Evolutionary conservation across 208 protist genomes (phyloP).

Genomic region (Trypanosomatidae sp.): DNA sequence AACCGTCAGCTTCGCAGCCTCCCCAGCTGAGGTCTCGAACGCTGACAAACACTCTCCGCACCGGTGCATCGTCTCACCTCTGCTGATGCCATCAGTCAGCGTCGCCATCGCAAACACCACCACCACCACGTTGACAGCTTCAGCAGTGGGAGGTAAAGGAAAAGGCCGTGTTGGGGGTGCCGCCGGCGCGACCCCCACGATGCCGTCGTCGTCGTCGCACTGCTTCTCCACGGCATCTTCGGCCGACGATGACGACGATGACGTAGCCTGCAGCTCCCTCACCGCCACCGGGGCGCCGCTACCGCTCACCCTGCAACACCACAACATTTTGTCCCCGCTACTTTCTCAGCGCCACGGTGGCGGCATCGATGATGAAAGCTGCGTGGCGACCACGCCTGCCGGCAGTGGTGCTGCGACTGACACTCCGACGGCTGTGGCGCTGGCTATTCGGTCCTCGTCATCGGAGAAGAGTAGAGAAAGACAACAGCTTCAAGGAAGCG

Average conservation of each 20-base stretch:
- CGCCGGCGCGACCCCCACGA: background rate
- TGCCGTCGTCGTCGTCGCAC: slow-evolving; percentile 1
- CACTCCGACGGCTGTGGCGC: background rate
- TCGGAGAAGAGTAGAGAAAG: background rate
- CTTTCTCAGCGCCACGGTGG: background rate
- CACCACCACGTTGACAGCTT: background rate
- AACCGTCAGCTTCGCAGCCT: background rate
- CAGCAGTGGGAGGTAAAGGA: background rate
- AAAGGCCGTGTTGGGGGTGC: background rate
- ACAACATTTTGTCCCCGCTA: slow-evolving; percentile 1
- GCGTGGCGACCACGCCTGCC: background rate
- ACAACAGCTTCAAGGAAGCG: background rate
- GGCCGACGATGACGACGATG: slow-evolving; percentile 4
- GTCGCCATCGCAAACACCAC: background rate
- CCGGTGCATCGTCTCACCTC: background rate
- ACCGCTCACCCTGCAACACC: slow-evolving; percentile 7
- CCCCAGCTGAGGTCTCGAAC: background rate
- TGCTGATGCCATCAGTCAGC: background rate
- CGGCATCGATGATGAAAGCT: background rate
- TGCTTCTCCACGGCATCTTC: background rate
- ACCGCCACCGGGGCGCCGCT: background rate
- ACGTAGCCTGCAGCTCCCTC: background rate
- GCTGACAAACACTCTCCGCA: background rate
- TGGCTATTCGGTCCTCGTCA: background rate
- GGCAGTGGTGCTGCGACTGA: background rate